Base-by-base conservation (phyloP, 2,329 filamentous ascomycete genomes). In the Endoconidiophora polonica region DNA sequence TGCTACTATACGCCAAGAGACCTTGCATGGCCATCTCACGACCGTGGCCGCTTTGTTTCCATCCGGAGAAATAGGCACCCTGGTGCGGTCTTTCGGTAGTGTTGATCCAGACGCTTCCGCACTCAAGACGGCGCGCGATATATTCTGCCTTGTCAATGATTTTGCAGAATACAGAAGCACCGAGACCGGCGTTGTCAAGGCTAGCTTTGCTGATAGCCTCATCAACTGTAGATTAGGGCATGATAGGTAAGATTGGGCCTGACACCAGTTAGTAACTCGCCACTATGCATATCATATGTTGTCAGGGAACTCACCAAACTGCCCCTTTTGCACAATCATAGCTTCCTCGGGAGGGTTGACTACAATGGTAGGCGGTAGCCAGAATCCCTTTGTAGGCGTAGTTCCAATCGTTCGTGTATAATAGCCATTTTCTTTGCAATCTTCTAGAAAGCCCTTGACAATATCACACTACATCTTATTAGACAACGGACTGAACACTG, bases 401-500 rank as follows among this genome's bases (percentile, higher is more conserved):
- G 68, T 69, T 12, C 70, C 62, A 56, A 42, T 67, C 60, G 59
- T 72, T 58, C 76, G 73, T 47, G 63, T 60, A 52, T 71, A 62
- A 60, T 76, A 72, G 44, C 76, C 69, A 59, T 73, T 76, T 52
- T 66, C 65, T 57, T 71, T 68, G 52, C 72, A 74, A 46, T 78
- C 73, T 7, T 67, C 66, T 48, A 81, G 68, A 54, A 62, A 56
- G 0, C 54, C 56, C 52, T 58, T 59, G 39, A 62, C 58, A 6
- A 79, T 70, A 10, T 79, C 72, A 58, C 70, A 83, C 60, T 83
- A 80, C 70, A 77, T 72, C 55, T 68, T 62, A 61, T 83, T 83
- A 54, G 79, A 76, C 2, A 83, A 62, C 0, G 80, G 80, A 0
- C 76, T 73, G 50, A 77, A 69, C 38, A 74, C 23, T 4, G 46